Base-by-base conservation (phyloP, 441 rosid species). In the Arabidopsis lyrata region DNA sequence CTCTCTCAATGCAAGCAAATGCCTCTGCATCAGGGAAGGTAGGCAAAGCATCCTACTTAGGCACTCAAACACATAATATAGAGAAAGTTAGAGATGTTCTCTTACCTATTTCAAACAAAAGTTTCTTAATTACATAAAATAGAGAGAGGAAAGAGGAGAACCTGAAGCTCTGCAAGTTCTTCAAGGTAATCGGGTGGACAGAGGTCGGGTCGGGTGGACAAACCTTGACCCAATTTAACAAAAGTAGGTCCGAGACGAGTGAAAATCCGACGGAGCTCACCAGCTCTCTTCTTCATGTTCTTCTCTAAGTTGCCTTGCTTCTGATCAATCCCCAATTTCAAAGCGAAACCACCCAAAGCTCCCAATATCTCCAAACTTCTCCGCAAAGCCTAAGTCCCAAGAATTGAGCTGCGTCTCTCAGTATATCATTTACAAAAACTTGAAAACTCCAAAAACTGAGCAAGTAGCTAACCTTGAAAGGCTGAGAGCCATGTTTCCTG, bases 81-180 rank as follows among this genome's bases (percentile, higher is more conserved):
- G 1, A 75, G 1, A 48, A 60, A 63, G 66, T 75, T 61, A 75
- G 73, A 42, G 67, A 59, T 35, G 14, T 72, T 50, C 39, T 60
- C 52, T 16, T 42, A 8, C 35, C 66, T 12, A 59, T 10, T 5
- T 22, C 5, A 44, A 69, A 32, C 14, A 31, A 36, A 52, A 35
- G 34, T 38, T 5, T 14, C 7, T 15, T 3, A 15, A n/a, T 7
- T 32, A 3, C 8, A 56, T 15, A 41, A 13, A 14, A 6, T 3
- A 47, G 27, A 67, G 27, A 67, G 45, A 15, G 66, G 58, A 39
- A 54, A 52, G 45, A 66, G 50, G 13, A 12, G 65, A 68, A 95
- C 99, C 97, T 95, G 99, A 85, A 95, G 98, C 85, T 85, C 83
- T 7, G 96, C 74, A 62, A 95, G 98, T 73, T 95, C 96, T 71